Percentiles rank a stretch among this genome's conserved stretches.
Evolutionary conservation across 768 basidiomycete genomes (phyloP).

Genomic region (Tricholoma terreum): DNA sequence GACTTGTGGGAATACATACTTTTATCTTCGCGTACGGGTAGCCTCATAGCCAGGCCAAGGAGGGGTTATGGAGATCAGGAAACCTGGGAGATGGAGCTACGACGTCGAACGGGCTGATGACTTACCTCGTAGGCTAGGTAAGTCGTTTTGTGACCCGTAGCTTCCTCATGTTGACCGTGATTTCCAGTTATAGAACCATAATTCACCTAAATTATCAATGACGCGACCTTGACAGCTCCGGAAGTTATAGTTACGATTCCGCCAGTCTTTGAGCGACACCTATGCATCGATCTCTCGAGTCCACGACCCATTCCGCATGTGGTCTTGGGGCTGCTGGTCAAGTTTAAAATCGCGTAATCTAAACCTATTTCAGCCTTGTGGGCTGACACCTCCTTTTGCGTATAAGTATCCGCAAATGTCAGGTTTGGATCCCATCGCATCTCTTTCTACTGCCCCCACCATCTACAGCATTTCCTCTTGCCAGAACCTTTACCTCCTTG

Average conservation of each 20-base stretch:
- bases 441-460: conserved; percentile 17
- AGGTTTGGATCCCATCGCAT: conserved; percentile 4
- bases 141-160: not conserved
- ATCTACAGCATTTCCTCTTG: conserved; percentile 4
- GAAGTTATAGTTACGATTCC: not conserved
- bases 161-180: not conserved
- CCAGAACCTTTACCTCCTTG: conserved; percentile 1
- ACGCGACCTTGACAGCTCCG: not conserved
- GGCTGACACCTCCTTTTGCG: conserved; percentile 1
- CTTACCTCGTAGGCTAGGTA: not conserved
- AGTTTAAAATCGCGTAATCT: not conserved
- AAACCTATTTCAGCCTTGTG: not conserved
- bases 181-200: not conserved
- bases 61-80: conserved; percentile 44
- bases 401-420: not conserved
- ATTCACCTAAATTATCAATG: too few species aligned
- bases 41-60: conserved; percentile 27
- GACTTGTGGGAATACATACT: conserved; percentile 47
- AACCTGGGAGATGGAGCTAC: conserved; percentile 58
- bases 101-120: conserved; percentile 22
- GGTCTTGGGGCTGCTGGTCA: not conserved
- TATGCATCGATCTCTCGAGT: not conserved
- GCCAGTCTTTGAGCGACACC: not conserved
- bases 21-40: conserved; percentile 35
- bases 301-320: not conserved